Evolutionary conservation across 352 stramenopile species (phyloP).

Genomic region (Pythium oligandrum): DNA sequence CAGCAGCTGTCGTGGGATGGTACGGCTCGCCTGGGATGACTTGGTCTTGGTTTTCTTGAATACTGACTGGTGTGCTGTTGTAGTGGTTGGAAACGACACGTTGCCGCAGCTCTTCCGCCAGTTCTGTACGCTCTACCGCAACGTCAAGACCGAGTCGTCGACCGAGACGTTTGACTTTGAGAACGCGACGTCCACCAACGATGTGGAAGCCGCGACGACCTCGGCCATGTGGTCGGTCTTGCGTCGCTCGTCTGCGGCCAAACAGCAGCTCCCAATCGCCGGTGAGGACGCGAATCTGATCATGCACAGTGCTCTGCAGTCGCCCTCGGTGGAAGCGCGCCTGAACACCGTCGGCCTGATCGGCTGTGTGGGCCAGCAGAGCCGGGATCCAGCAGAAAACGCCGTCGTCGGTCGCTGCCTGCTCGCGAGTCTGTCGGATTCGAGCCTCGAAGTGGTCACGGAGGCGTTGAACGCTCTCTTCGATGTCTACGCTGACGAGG

Average conservation of each 20-base stretch:
- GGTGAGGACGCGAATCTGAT: slow-evolving; percentile 66
- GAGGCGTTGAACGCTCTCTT: slow-evolving; percentile 85
- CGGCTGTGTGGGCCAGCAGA: slow-evolving; percentile 70
- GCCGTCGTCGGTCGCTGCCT: slow-evolving; percentile 67
- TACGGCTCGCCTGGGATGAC: slow-evolving; percentile 5
- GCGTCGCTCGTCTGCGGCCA: slow-evolving; percentile 48
- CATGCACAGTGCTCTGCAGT: slow-evolving; percentile 55
- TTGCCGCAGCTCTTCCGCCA: slow-evolving; percentile 76
- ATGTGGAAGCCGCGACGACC: slow-evolving; percentile 66
- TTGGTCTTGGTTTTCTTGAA: too few relatives aligned
- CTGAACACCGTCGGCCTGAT: slow-evolving; percentile 78
- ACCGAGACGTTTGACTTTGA: slow-evolving; percentile 32
- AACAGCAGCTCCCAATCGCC: slow-evolving; percentile 45
- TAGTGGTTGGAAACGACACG: slow-evolving; percentile 26
- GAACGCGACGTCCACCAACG: slow-evolving; percentile 34
- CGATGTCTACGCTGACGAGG: slow-evolving; percentile 79
- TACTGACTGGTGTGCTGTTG: not conserved
- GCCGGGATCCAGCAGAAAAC: slow-evolving; percentile 55
- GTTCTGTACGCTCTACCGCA: slow-evolving; percentile 69
- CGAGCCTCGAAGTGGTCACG: slow-evolving; percentile 76
- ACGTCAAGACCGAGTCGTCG: slow-evolving; percentile 40
- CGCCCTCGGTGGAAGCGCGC: slow-evolving; percentile 57
- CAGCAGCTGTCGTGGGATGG: slow-evolving; percentile 50
- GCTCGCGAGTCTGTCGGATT: slow-evolving; percentile 49
- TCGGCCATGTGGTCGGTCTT: slow-evolving; percentile 69